Percentiles rank a stretch among this genome's conserved stretches.
Conservation (phyloP, 257 asterid species). For the Cinchona pubescens region DNA sequence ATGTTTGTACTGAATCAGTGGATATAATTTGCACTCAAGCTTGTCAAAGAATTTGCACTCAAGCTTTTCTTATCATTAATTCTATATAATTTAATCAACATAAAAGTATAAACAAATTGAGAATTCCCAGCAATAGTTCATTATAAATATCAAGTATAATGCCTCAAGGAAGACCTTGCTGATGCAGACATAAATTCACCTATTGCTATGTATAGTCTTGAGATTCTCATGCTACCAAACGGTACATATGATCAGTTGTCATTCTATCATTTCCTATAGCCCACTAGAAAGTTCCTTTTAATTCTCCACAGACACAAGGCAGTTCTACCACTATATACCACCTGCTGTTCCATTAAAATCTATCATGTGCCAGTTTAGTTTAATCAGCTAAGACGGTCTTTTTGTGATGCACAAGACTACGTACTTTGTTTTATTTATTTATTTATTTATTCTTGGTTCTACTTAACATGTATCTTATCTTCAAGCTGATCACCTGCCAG, state of each 20-base stretch:
- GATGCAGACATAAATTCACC: neutral
- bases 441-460: neutral
- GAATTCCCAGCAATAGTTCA: neutral
- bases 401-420: no score
- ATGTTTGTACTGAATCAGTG: no score
- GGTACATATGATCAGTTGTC: neutral
- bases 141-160: neutral
- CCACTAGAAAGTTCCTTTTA: neutral
- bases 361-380: neutral
- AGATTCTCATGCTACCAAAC: neutral
- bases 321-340: neutral
- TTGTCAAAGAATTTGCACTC: no score
- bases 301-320: neutral
- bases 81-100: no score
- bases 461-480: neutral
- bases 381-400: neutral
- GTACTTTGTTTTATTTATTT: no score
- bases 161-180: neutral
- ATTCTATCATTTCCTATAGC: neutral
- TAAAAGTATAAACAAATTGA: neutral
- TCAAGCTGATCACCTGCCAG: neutral
- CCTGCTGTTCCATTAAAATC: neutral
- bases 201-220: neutral
- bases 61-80: no score
- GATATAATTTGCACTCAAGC: constrained; percentile 1